Base-by-base conservation (phyloP, 805 yeast genomes). In the Schizosaccharomyces japonicus region DNA sequence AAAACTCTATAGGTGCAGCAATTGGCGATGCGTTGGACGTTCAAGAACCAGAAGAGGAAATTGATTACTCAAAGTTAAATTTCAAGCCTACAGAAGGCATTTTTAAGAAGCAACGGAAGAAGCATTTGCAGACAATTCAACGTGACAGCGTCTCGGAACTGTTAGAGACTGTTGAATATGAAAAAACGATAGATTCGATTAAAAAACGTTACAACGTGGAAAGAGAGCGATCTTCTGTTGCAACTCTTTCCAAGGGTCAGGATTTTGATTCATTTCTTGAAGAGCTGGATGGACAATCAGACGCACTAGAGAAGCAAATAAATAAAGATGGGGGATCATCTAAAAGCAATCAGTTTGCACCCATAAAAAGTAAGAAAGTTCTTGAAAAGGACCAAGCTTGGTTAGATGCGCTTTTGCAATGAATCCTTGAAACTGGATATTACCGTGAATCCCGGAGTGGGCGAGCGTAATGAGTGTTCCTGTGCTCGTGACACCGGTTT, bases 401-500 rank as follows among this genome's bases (percentile, higher is more conserved):
- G 42, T 21, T 36, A 36, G 42, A 36, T 36, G 42, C 17, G 6
- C 23, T 36, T n/a, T 36, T 36, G 23, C 26, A 36, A 36, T 36
- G 8, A 19, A 36, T 19, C 42, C 26, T 15, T n/a, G 13, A 36
- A 4, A 19, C 42, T 19, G 6, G 42, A 19, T 36, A 4, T 36
- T 36, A 36, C 42, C 13, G 42, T 36, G 23, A 36, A 36, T 36
- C 42, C 42, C 13, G 27, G 17, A 2, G 27, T 6, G 11, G 42
- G 27, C 6, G 42, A 6, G 13, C 25, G 17, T n/a, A 27, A 17
- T 23, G 17, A 19, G 8, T 21, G 25, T 36, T 36, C 42, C 23
- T 36, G 25, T 13, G 13, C 26, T 5, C 4, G 13, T 2, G 42
- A 17, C 3, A 36, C 4, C 3, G 5, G 8, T 11, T 36, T 17